These are phyloP conservation scores for Lenzites betulinus DNA, from an alignment of 768 basidiomycete genomes.

Conservation along the genomic window DNA sequence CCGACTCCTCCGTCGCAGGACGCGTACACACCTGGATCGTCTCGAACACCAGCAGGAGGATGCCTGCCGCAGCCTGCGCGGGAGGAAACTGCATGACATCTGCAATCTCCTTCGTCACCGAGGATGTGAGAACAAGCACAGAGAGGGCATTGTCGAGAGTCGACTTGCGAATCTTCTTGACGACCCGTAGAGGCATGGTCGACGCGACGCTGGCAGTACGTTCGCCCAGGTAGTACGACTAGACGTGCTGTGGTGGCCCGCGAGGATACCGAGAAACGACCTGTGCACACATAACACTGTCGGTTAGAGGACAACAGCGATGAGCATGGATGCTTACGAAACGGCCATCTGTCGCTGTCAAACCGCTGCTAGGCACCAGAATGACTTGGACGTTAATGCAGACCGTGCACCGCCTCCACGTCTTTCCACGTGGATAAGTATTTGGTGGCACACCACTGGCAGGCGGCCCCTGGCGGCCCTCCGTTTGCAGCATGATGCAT, in stretches of 20 bases:
- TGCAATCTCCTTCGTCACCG: slow-evolving; percentile 35
- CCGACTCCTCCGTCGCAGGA: too few species aligned
- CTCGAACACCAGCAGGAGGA: slow-evolving; percentile 46
- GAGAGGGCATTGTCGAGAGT: slow-evolving; percentile 33
- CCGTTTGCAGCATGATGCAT: too few species aligned
- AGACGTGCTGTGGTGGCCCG: too few species aligned
- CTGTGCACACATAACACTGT: too few species aligned
- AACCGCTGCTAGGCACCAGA: neutral
- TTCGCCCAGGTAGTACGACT: neutral
- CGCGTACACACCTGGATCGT: slow-evolving; percentile 42
- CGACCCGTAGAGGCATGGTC: slow-evolving; percentile 1
- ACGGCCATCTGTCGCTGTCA: neutral
- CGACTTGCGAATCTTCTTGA: slow-evolving; percentile 24
- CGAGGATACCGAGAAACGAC: too few species aligned
- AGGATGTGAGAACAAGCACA: slow-evolving; percentile 33
- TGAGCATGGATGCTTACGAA: neutral
- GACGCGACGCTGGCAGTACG: too few species aligned
- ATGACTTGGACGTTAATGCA: neutral
- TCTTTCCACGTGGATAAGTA: neutral
- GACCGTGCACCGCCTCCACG: neutral
- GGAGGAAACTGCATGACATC: slow-evolving; percentile 44
- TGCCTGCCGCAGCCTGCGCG: slow-evolving; percentile 40
- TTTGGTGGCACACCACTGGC: neutral
- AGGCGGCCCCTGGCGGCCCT: too few species aligned
- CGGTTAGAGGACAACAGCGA: too few species aligned